Conservation (phyloP, 2,329 filamentous ascomycete species). For the Pseudogymnoascus sp. region DNA sequence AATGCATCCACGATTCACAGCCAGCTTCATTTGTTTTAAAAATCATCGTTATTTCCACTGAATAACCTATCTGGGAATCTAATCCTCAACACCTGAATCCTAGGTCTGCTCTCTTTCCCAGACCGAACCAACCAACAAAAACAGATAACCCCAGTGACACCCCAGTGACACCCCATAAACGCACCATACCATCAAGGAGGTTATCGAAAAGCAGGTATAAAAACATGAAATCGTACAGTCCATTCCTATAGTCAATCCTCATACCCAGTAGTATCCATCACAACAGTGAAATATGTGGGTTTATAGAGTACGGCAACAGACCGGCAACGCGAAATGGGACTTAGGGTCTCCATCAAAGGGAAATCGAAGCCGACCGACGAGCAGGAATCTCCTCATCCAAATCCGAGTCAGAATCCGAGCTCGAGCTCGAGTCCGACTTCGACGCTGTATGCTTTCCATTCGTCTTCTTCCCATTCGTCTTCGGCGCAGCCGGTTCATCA, state of each 20-base stretch:
- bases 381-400: background rate
- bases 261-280: background rate
- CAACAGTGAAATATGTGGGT: background rate
- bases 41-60: background rate
- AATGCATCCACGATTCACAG: background rate
- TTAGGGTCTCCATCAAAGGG: background rate
- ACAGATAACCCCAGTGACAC: background rate
- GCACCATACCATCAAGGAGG: background rate
- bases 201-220: background rate
- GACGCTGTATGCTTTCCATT: background rate
- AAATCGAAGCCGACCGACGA: background rate
- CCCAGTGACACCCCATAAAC: background rate
- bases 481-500: background rate
- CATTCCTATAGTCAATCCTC: background rate
- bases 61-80: background rate
- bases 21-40: background rate
- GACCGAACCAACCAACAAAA: background rate
- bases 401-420: background rate
- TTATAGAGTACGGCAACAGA: background rate
- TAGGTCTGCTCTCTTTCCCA: background rate
- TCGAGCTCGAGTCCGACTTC: background rate
- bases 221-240: slow-evolving; percentile 2
- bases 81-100: background rate
- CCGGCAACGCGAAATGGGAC: too few relatives aligned
- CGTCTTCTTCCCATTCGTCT: background rate